Evolutionary conservation across 2,329 filamentous ascomycete species (phyloP), one percentile per base, ranked within the genome.

Genomic region (Cercospora citrullina): DNA sequence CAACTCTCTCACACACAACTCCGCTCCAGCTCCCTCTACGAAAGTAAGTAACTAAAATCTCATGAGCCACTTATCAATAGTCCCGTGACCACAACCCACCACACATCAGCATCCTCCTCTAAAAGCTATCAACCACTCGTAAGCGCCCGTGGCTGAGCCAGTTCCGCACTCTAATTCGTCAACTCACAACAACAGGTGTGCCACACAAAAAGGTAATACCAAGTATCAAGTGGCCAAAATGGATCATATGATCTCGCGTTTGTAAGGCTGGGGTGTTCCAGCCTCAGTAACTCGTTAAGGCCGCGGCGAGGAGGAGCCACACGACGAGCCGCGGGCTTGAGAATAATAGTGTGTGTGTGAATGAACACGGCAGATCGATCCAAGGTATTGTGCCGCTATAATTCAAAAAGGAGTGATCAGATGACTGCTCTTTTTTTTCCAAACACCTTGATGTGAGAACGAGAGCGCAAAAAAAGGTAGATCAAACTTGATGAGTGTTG

Each of bases 121-220:
- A n/a, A n/a, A n/a, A n/a, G n/a, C n/a, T n/a, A 48, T 14, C 45
- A 21, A 51, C 45, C 45, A 51, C 45, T 53, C 48, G 48, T 55
- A 55, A 55, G 48, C 48, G 48, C 48, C 48, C 48, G 48, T 55
- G 48, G 48, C 48, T 55, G 14, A 55, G 48, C 48, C 21, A 55
- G n/a, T 7, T 14, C 3, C 12, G 12, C 21, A 28, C 48, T 55
- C 48, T 55, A 8, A 55, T 30, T 55, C 48, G 48, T 26, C 26
- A 28, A 55, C 14, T 1, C 48, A 4, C 5, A 3, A 55, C 23
- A 55, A 55, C 48, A 26, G 48, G 48, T 55, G 48, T 55, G 48
- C 14, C 48, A 55, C 48, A 28, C 48, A 55, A 55, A 55, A 55
- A 42, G 14, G 14, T 42, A 16, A 55, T 55, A 55, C 48, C 48